These are phyloP conservation scores for Aspergillus fijiensis DNA, from an alignment of 2,329 filamentous ascomycete species.

Conservation along the genomic window DNA sequence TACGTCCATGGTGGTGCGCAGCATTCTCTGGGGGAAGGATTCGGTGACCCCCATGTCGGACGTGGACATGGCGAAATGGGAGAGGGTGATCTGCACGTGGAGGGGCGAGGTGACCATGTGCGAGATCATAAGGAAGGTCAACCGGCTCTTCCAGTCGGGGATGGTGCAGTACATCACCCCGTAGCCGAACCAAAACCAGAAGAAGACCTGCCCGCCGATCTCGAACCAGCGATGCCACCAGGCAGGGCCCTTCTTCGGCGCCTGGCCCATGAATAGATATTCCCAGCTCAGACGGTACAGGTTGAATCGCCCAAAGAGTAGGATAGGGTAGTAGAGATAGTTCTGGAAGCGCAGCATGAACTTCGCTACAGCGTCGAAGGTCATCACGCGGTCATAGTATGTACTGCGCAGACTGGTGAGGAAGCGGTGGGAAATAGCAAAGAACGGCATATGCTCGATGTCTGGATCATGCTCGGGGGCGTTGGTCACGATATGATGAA, in stretches of 20 bases:
- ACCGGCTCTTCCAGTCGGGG: constrained; percentile 66
- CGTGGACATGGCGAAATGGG: constrained; percentile 92
- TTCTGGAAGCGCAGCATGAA: constrained; percentile 71
- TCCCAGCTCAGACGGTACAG: constrained; percentile 80
- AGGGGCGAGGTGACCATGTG: constrained; percentile 79
- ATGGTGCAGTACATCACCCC: constrained; percentile 71
- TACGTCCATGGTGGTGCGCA: constrained; percentile 91
- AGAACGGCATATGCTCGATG: constrained; percentile 86
- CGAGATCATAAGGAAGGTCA: constrained; percentile 75
- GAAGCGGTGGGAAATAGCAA: constrained; percentile 81
- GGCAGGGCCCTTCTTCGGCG: constrained; percentile 71
- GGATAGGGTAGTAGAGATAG: constrained; percentile 79
- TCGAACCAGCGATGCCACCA: constrained; percentile 86
- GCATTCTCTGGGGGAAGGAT: constrained; percentile 86
- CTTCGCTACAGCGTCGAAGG: constrained; percentile 72
- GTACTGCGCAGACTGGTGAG: constrained; percentile 71
- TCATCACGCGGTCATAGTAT: constrained; percentile 79
- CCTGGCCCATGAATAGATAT: constrained; percentile 68
- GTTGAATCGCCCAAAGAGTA: constrained; percentile 82
- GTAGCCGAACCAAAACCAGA: constrained; percentile 87
- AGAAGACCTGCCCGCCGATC: constrained; percentile 70
- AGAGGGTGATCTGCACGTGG: constrained; percentile 87
- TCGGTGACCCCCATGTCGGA: constrained; percentile 79
- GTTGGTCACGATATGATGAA: constrained; percentile 96
- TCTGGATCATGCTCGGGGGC: constrained; percentile 93